These are phyloP conservation scores for Brettanomyces custersianus DNA, from an alignment of 805 yeast genomes.

Conservation along the genomic window DNA sequence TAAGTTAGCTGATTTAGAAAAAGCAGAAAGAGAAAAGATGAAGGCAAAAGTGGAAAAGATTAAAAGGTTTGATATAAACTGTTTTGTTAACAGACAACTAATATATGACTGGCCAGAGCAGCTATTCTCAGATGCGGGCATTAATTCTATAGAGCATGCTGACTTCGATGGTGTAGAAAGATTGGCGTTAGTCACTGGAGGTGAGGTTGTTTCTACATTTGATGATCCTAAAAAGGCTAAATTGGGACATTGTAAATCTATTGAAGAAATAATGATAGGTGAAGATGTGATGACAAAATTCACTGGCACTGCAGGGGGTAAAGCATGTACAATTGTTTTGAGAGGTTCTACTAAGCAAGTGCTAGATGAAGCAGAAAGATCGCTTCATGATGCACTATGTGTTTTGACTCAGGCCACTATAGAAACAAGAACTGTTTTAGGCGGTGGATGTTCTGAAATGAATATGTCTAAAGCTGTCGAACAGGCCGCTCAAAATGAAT, in stretches of 20 bases:
- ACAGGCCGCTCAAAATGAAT: slow-evolving; percentile 80
- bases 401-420: slow-evolving; percentile 91
- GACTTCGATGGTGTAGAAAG: slow-evolving; percentile 98
- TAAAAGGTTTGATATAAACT: slow-evolving; percentile 68
- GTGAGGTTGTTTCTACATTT: slow-evolving; percentile 95
- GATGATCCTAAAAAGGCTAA: slow-evolving; percentile 83
- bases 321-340: slow-evolving; percentile 91
- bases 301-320: slow-evolving; percentile 92
- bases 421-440: slow-evolving; percentile 85
- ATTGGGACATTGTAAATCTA: slow-evolving; percentile 79
- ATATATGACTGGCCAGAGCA: slow-evolving; percentile 98
- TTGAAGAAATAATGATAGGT: slow-evolving; percentile 90
- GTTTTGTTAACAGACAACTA: slow-evolving; percentile 91
- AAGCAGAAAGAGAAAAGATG: slow-evolving; percentile 85
- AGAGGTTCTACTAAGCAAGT: slow-evolving; percentile 99
- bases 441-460: slow-evolving; percentile 90
- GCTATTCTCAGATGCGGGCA: slow-evolving; percentile 75
- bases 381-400: slow-evolving; percentile 92
- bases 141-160: slow-evolving; percentile 94
- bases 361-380: slow-evolving; percentile 95
- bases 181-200: slow-evolving; percentile 93
- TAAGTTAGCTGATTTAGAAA: slow-evolving; percentile 62
- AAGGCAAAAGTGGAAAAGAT: slow-evolving; percentile 81
- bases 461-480: slow-evolving; percentile 97
- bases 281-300: slow-evolving; percentile 86